Evolutionary conservation across 176 grass and related monocot genomes (phyloP), one percentile per base, ranked within the genome.

Genomic region (Oryza glaberrima): DNA sequence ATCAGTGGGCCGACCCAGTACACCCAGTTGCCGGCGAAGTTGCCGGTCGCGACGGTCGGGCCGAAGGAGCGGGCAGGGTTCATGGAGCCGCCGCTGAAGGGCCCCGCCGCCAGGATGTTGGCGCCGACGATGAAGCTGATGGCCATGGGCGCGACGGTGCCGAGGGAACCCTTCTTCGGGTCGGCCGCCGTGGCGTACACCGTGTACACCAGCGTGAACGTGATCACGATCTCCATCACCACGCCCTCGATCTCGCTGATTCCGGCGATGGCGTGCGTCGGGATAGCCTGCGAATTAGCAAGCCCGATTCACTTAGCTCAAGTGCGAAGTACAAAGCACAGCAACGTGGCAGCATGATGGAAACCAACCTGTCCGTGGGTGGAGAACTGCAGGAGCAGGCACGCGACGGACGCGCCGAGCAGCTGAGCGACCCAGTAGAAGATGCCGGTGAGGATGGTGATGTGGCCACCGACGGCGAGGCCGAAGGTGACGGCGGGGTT

Each of bases 61-160:
- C 95, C 92, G 67, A 94, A 94, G 71, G 95, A 97, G 41, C 95
- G 90, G 13, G 92, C 92, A 2, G 95, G 92, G 88, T 97, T 97
- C 95, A 94, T 94, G 78, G 95, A 97, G 8, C 95, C 88, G 52
- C 95, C 92, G 66, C 95, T 94, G 86, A 97, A 97, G 0, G 92
- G 92, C 5, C 90, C 95, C 10, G 92, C 92, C 22, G 92, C 92
- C 13, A 93, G 82, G 80, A 97, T 97, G 88, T 97, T 97, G 69
- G 95, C 95, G 43, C 92, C 92, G 44, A 94, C 92, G 86, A 94
- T 94, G 88, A 97, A 97, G 77, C 95, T 92, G 76, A 97, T 94
- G 12, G 95, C 95, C 1, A 93, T 93, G 43, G 92, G 95, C 1
- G 95, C 95, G 11, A 97, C 79, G 52, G 88, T 97, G 75, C 95